phyloP scores from a whole-genome alignment of 192 early-diverging fungal genomes.

The Umbelopsis isabellina region DNA sequence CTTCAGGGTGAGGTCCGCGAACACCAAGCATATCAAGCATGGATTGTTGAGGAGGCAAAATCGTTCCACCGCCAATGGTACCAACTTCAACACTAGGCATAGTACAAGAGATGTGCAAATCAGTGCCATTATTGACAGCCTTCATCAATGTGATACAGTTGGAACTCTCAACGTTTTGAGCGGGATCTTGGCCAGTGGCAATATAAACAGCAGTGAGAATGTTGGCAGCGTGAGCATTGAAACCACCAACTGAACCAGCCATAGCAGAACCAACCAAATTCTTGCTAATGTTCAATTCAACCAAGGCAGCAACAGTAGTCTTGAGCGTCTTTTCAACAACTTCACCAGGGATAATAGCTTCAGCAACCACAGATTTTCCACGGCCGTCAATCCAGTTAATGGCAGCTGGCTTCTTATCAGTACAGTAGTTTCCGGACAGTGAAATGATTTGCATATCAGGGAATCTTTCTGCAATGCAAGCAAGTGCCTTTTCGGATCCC shows the following conservation, averaged over 20 bases:
- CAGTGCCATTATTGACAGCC: conserved; percentile 72
- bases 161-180: conserved; percentile 93
- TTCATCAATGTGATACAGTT: conserved; percentile 96
- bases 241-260: conserved; percentile 90
- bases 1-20: conserved; percentile 74
- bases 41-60: conserved; percentile 79
- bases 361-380: conserved; percentile 89
- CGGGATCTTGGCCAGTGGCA: conserved; percentile 95
- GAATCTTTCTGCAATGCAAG: conserved; percentile 62
- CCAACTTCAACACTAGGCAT: conserved; percentile 97
- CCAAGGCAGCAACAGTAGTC: conserved; percentile 78
- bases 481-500: conserved; percentile 85
- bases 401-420: conserved; percentile 94
- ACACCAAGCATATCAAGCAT: conserved; percentile 91
- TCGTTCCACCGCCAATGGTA: conserved; percentile 91
- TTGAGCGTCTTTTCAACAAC: conserved; percentile 84
- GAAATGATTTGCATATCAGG: conserved; percentile 79
- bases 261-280: conserved; percentile 94
- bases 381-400: conserved; percentile 98
- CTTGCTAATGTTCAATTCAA: conserved; percentile 83
- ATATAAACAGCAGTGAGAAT: conserved; percentile 88
- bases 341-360: conserved; percentile 80
- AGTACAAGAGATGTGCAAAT: conserved; percentile 86
- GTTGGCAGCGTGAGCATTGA: conserved; percentile 95
- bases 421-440: conserved; percentile 93